Evolutionary conservation across 2,329 filamentous ascomycete genomes (phyloP), one percentile per base, ranked within the genome.

Genomic region (Phaeophleospora eucalypticola): DNA sequence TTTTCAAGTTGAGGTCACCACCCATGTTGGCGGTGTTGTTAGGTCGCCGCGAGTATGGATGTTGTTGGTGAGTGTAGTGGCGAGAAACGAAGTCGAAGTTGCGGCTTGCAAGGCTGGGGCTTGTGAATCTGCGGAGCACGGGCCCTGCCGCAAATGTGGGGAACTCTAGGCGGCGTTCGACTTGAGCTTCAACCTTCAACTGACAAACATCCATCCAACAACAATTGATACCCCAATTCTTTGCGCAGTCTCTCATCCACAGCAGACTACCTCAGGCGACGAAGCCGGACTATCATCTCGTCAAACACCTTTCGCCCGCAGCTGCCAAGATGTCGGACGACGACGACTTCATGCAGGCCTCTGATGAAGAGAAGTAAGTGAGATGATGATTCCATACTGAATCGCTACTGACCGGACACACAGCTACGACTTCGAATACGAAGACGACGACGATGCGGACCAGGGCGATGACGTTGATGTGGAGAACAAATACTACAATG

Each of bases 401-500:
- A 27, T 16, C 20, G 17, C 8, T 18, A 21, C 49, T 54, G n/a
- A 53, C 43, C 29, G 12, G 38, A 12, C 27, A 24, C 15, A 8
- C 45, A 87, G 85, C 62, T 89, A 96, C 66, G 93, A 97, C 71
- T 97, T 97, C 67, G 91, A 97, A 65, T 97, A 96, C 70, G 91
- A 96, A 66, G 93, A 89, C 60, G 91, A 89, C 58, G 89, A 89
- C 56, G 89, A 95, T 46, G 89, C 93, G 40, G 87, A 94, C 36
- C 85, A 95, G 48, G 82, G 80, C 24, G 89, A 84, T 48, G 89
- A 96, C 66, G 87, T 96, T 60, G 89, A 91, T 58, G 94, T 97
- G 67, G 93, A 98, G 68, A 98, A 98, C 76, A 96, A 95, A 73
- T 98, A 98, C 76, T 98, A 97, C 78, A 97, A 96, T 71, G 93